Evolutionary conservation across 2,329 filamentous ascomycete genomes (phyloP), one percentile per base, ranked within the genome.

Genomic region (Mycosphaerella sp.): DNA sequence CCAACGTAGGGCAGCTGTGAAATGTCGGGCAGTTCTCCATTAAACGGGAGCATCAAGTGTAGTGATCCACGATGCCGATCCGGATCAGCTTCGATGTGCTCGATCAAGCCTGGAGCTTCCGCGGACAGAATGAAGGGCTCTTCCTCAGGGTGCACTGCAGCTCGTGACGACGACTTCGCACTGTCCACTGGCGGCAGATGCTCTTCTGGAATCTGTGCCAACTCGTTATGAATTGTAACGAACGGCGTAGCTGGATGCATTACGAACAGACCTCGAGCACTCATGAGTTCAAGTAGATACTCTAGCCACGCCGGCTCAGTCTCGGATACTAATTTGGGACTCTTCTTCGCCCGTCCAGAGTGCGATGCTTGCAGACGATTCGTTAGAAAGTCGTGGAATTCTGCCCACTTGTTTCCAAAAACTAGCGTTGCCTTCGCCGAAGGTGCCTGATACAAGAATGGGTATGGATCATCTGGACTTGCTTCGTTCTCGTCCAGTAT

Each of bases 371-470:
- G 61, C 12, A 66, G 59, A 8, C 90, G 71, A 42, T 79, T 77
- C 9, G 85, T 80, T 2, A 94, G 77, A 60, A 94, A 93, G 9
- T 82, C 79, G 65, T 96, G 89, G 8, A 95, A 77, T 60, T 95
- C 87, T 10, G 80, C 73, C 93, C 93, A 98, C 64, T 85, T 89
- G 42, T 89, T 81, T 39, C 90, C 89, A 50, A 93, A 82, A 65
- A 91, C 85, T 8, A 98, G 75, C 9, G 84, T 80, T 0, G 91
- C 90, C 57, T 93, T 86, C 63, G 85, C 87, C 58, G 83, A 86
- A 4, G 91, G 90, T 2, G 84, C 81, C 69, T 95, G 86, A 84
- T 89, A 95, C 7, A 95, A 73, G 62, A 95, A 94, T 0, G 86
- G 76, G 0, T 79, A 77, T 4, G 70, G 44, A 4, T 67, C 62